Evolutionary conservation across 768 basidiomycete species (phyloP).

Genomic region (Lactarius quietus): DNA sequence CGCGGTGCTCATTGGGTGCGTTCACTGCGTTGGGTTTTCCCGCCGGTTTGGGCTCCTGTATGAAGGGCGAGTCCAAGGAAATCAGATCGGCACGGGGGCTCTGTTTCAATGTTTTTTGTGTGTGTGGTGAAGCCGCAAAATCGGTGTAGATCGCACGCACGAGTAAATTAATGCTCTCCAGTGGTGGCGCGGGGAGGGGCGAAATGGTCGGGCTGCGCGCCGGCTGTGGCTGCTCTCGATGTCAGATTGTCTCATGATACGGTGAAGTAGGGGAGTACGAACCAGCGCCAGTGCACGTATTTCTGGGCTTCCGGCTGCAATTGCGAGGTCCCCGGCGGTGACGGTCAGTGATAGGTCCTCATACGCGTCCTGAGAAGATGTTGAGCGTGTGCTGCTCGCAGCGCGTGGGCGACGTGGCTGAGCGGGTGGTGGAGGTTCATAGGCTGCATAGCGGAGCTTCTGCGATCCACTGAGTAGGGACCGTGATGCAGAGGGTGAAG

Average conservation of each 20-base stretch:
- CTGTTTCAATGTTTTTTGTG: constrained; percentile 27
- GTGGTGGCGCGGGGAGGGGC: constrained; percentile 16
- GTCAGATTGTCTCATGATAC: not conserved
- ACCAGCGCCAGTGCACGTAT: constrained; percentile 22
- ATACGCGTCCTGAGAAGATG: constrained; percentile 35
- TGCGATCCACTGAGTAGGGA: constrained; percentile 35
- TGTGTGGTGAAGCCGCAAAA: not conserved
- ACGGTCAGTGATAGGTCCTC: constrained; percentile 29
- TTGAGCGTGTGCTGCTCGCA: constrained; percentile 37
- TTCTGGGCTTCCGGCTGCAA: constrained; percentile 26
- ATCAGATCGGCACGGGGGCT: constrained; percentile 55
- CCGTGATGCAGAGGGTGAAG: constrained; percentile 27
- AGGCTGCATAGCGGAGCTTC: constrained; percentile 66
- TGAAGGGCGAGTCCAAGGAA: constrained; percentile 68
- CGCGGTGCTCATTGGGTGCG: constrained; percentile 12
- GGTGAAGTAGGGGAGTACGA: constrained; percentile 1
- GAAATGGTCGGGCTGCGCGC: constrained; percentile 7
- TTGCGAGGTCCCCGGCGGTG: constrained; percentile 26
- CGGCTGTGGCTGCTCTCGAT: not conserved
- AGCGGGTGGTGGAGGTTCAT: constrained; percentile 55
- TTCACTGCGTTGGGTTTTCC: not conserved
- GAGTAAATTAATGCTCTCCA: not conserved
- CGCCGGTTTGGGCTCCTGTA: constrained; percentile 39
- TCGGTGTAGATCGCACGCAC: not conserved
- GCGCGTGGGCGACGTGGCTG: constrained; percentile 33